Percentiles rank a stretch among this genome's conserved stretches.
Evolutionary conservation across 2,329 filamentous ascomycete genomes (phyloP).

Genomic region (Neofusicoccum ribis): DNA sequence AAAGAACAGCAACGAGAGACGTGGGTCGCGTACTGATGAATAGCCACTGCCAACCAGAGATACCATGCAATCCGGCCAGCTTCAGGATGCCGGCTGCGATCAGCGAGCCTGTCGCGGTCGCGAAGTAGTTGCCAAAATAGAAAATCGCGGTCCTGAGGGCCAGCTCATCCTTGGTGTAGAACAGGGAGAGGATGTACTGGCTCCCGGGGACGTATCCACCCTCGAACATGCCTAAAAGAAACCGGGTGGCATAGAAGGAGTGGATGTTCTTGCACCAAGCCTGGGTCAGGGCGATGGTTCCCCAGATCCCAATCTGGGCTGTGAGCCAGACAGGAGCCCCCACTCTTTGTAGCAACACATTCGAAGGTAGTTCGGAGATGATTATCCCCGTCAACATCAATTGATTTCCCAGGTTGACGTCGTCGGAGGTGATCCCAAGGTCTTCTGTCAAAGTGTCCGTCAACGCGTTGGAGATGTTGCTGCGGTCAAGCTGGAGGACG

Average conservation of each 20-base stretch:
- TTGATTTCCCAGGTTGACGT: slow-evolving; percentile 34
- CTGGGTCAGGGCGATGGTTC: slow-evolving; percentile 33
- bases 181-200: slow-evolving; percentile 22
- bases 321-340: slow-evolving; percentile 35
- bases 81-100: slow-evolving; percentile 20
- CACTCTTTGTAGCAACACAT: slow-evolving; percentile 25
- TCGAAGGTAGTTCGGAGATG: slow-evolving; percentile 12
- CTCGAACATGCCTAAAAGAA: slow-evolving; percentile 21
- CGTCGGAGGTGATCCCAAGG: slow-evolving; percentile 28
- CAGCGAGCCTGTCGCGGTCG: slow-evolving; percentile 11
- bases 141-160: slow-evolving; percentile 20
- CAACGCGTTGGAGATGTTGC: slow-evolving; percentile 37
- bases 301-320: slow-evolving; percentile 37
- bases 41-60: background rate
- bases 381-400: slow-evolving; percentile 37
- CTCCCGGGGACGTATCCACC: slow-evolving; percentile 21
- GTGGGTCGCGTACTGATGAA: background rate
- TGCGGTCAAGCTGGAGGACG: slow-evolving; percentile 35
- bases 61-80: slow-evolving; percentile 26
- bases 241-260: slow-evolving; percentile 6
- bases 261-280: slow-evolving; percentile 24
- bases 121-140: slow-evolving; percentile 20
- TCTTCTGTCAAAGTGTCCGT: slow-evolving; percentile 34
- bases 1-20: too few relatives aligned
- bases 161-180: slow-evolving; percentile 23